phyloP scores from a whole-genome alignment of 2,329 filamentous ascomycete species.

The Didymella sp. region DNA sequence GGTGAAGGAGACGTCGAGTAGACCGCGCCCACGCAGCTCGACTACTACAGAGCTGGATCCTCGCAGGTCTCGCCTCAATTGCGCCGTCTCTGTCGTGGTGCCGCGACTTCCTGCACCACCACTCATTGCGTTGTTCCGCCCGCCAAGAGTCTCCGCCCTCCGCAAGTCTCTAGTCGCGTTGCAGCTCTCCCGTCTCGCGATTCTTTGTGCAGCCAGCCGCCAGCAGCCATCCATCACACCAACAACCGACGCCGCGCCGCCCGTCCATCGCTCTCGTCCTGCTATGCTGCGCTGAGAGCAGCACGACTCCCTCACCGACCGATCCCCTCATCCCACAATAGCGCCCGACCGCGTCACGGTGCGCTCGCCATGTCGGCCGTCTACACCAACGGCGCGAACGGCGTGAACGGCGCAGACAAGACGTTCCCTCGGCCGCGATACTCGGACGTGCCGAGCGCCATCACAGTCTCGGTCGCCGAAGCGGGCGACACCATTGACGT shows the following conservation, averaged over 20 bases:
- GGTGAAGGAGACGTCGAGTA: conserved; percentile 1
- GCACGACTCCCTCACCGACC: conserved; percentile 4
- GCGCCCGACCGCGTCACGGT: conserved; percentile 23
- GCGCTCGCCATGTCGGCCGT: conserved; percentile 58
- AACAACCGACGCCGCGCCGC: conserved; percentile 26
- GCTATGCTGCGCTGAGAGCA: conserved; percentile 33
- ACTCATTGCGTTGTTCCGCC: background rate
- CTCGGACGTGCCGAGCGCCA: conserved; percentile 66
- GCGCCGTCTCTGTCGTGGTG: background rate
- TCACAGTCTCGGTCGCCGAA: conserved; percentile 69
- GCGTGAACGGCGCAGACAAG: conserved; percentile 55
- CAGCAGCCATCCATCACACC: conserved; percentile 26
- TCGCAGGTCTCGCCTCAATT: background rate
- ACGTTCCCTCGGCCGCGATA: conserved; percentile 58
- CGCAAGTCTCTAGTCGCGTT: conserved; percentile 25
- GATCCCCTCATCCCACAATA: background rate
- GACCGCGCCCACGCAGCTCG: background rate
- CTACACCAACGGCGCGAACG: conserved; percentile 57
- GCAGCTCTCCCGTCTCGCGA: conserved; percentile 18
- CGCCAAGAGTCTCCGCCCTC: conserved; percentile 10
- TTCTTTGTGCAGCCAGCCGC: conserved; percentile 26
- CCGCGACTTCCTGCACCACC: background rate
- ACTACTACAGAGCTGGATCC: too few species aligned
- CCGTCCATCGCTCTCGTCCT: conserved; percentile 14
- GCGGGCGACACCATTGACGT: conserved; percentile 74